phyloP scores from a whole-genome alignment of 331 rosid species.

The Pyracantha coccinea region DNA sequence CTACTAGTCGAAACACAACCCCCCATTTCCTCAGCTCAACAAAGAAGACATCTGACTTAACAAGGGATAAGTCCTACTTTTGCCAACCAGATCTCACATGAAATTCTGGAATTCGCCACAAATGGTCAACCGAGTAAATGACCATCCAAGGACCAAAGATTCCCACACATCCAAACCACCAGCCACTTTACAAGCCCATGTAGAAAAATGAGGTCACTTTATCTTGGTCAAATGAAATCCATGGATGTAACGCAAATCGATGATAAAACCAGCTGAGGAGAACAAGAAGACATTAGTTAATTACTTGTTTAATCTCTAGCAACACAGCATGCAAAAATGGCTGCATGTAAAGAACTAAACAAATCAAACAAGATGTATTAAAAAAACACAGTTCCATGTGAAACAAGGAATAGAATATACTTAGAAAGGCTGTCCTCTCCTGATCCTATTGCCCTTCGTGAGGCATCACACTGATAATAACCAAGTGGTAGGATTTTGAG shows the following conservation, averaged over 20 bases:
- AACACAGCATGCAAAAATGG: conserved; percentile 31
- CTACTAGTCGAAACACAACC: conserved; percentile 77
- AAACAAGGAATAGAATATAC: conserved; percentile 34
- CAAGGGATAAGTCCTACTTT: conserved; percentile 23
- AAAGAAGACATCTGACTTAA: conserved; percentile 39
- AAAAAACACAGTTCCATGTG: conserved; percentile 33
- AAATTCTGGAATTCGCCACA: conserved; percentile 23
- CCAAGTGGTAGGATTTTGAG: conserved; percentile 21
- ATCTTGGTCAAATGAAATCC: conserved; percentile 35
- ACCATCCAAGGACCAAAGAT: conserved; percentile 28
- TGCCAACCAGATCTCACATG: conserved; percentile 38
- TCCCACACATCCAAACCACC: conserved; percentile 24
- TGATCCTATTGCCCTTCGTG: conserved; percentile 24
- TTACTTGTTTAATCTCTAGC: conserved; percentile 27
- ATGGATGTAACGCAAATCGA: conserved; percentile 19
- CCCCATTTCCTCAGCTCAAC: conserved; percentile 79
- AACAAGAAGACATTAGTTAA: conserved; percentile 35
- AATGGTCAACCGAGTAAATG: conserved; percentile 32
- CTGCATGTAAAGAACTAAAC: conserved; percentile 21
- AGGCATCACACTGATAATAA: conserved; percentile 35
- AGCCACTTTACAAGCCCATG: conserved; percentile 31
- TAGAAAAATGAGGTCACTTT: conserved; percentile 25
- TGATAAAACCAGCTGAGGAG: conserved; percentile 44
- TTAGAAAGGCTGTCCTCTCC: conserved; percentile 26
- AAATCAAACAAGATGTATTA: conserved; percentile 18